Conservation (phyloP, 345 rosid species). For the Psidium friedrichsthalianum region DNA sequence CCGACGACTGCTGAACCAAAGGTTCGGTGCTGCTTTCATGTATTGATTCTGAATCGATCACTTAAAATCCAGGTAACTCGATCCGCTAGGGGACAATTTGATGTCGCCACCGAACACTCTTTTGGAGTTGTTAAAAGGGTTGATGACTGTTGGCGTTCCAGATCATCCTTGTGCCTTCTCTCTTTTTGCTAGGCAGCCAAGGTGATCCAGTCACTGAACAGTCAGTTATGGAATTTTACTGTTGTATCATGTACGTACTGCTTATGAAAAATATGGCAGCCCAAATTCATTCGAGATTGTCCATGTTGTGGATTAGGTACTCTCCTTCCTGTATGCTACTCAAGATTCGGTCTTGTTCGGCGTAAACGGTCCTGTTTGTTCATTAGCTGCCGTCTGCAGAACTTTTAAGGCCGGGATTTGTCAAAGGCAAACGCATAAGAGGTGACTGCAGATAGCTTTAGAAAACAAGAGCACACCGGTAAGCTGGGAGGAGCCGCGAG, state of each 20-base stretch:
- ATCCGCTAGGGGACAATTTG: neutral
- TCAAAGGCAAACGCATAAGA: neutral
- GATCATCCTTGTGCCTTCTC: neutral
- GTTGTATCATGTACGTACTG: neutral
- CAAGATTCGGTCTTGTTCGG: neutral
- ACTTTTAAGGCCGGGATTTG: neutral
- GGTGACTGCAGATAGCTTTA: neutral
- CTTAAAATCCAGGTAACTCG: neutral
- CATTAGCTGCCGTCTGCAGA: neutral
- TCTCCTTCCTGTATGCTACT: neutral
- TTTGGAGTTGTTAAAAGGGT: neutral
- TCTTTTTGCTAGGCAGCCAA: fast-evolving
- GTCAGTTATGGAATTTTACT: neutral
- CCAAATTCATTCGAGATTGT: neutral
- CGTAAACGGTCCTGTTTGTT: fast-evolving
- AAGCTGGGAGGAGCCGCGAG: neutral
- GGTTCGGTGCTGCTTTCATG: neutral
- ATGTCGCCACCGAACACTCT: neutral
- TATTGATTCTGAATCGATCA: no score
- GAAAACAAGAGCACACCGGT: neutral
- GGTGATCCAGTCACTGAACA: neutral
- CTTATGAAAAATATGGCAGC: neutral
- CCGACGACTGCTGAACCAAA: neutral
- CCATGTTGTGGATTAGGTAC: neutral
- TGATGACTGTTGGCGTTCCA: fast-evolving